These are phyloP conservation scores for Delitschia confertaspora DNA, from an alignment of 495 filamentous ascomycete genomes.

Conservation along the genomic window DNA sequence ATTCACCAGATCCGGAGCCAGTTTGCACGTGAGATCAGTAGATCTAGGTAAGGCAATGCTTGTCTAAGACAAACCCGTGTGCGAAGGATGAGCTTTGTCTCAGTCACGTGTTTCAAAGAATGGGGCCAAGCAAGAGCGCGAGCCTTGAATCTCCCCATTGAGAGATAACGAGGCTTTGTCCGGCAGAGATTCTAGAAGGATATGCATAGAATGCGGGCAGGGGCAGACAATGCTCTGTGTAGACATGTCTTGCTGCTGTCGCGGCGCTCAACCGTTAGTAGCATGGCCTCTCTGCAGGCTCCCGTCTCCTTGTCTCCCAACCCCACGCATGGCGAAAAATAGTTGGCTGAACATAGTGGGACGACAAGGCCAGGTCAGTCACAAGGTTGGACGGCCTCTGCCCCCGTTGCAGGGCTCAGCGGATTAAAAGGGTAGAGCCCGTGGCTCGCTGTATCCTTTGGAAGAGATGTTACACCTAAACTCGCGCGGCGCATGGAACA, in stretches of 20 bases:
- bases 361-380: too few relatives aligned
- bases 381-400: too few relatives aligned
- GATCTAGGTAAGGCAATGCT: background rate
- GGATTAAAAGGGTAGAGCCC: too few relatives aligned
- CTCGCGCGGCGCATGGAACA: too few relatives aligned
- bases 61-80: constrained; percentile 6
- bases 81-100: background rate
- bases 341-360: constrained; percentile 9
- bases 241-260: background rate
- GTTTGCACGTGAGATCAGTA: constrained; percentile 13
- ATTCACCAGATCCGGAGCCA: constrained; percentile 1
- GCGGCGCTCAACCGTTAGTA: constrained; percentile 1
- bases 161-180: constrained; percentile 10
- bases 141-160: background rate
- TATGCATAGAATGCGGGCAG: constrained; percentile 4
- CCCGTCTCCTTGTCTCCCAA: constrained; percentile 5
- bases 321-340: background rate
- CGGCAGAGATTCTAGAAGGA: constrained; percentile 13
- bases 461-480: too few relatives aligned
- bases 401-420: too few relatives aligned
- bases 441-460: too few relatives aligned
- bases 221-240: constrained; percentile 4
- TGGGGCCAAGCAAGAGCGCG: background rate
- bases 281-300: constrained; percentile 11
- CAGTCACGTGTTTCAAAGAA: background rate